A percentile compares a stretch with the other conserved stretches of the same genome.
Conservation (phyloP, 352 stramenopile genomes). For the Globisporangium solare region DNA sequence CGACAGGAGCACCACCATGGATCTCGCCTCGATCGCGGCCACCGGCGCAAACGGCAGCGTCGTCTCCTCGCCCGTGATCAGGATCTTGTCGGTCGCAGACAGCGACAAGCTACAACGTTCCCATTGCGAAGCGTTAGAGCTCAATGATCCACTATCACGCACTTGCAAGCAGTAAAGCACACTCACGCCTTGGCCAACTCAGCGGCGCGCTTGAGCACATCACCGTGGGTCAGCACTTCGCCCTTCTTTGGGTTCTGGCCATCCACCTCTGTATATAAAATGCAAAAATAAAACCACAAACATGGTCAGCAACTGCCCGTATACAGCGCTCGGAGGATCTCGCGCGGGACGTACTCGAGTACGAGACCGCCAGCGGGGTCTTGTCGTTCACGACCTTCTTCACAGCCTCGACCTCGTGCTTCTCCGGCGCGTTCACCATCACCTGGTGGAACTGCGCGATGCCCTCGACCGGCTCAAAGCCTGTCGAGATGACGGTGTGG, state of each 20-base stretch:
- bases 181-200: slow-evolving; percentile 68
- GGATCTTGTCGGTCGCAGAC: slow-evolving; percentile 77
- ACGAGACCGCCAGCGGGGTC: slow-evolving; percentile 70
- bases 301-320: slow-evolving; percentile 3
- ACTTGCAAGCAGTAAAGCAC: slow-evolving; percentile 5
- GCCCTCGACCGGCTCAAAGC: slow-evolving; percentile 61
- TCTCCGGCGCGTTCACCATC: slow-evolving; percentile 76
- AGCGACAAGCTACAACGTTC: slow-evolving; percentile 45
- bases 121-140: background rate
- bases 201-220: slow-evolving; percentile 69
- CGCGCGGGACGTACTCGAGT: slow-evolving; percentile 55
- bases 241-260: slow-evolving; percentile 81
- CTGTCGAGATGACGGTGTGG: slow-evolving; percentile 83
- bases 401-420: slow-evolving; percentile 50
- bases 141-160: no score
- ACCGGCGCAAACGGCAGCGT: slow-evolving; percentile 68
- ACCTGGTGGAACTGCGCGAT: slow-evolving; percentile 79
- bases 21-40: slow-evolving; percentile 66
- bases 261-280: slow-evolving; percentile 52
- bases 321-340: background rate
- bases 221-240: slow-evolving; percentile 70
- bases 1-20: slow-evolving; percentile 76
- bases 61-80: slow-evolving; percentile 63
- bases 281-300: slow-evolving; percentile 5
- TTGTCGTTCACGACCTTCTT: slow-evolving; percentile 60